Base-by-base conservation (phyloP, 768 basidiomycete genomes). In the Trichaptum fuscoviolaceum region DNA sequence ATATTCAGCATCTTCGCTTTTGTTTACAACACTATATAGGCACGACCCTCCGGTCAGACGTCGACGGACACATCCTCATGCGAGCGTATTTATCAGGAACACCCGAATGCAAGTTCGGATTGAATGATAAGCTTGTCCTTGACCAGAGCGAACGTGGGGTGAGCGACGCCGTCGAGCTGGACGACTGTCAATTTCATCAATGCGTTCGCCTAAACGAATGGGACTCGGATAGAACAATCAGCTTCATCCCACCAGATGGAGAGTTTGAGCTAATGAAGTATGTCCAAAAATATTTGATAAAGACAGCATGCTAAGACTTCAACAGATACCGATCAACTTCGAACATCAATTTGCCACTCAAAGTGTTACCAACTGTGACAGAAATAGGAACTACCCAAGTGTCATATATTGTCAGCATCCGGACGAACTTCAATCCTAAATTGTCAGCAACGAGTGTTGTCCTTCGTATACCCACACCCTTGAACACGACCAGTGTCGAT, bases 161-260 rank as follows among this genome's bases (percentile, higher is more conserved):
- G 23, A 65, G 74, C 63, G 90, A 93, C 69, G 92, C 93, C 1
- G 96, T 99, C 35, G 96, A 99, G 75, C 80, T 99, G 60, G 97
- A 99, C 73, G 97, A 99, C 75, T 99, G 96, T 77, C 92, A 93
- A 66, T 99, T 99, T 83, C 97, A 99, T 71, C 97, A 99, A 77
- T 99, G 97, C 75, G 97, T 99, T 25, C 86, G 95, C 67, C 80
- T 99, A 58, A 89, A 93, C 69, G 95, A 96, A 76, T 99, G 99
- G 73, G 96, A 99, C 75, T 89, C 93, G 6, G 90, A 87, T 65
- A 85, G 97, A 58, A 95, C 93, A 1, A 99, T 99, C 77, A 95
- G 91, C 72, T 99, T 99, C 77, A 89, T 99, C 36, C 97, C 97
- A 0, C 97, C 97, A 2, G 97, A 99, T 73, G 97, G 97, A 27